Conservation (phyloP, 2,329 filamentous ascomycete genomes). For the Fusarium sp. region DNA sequence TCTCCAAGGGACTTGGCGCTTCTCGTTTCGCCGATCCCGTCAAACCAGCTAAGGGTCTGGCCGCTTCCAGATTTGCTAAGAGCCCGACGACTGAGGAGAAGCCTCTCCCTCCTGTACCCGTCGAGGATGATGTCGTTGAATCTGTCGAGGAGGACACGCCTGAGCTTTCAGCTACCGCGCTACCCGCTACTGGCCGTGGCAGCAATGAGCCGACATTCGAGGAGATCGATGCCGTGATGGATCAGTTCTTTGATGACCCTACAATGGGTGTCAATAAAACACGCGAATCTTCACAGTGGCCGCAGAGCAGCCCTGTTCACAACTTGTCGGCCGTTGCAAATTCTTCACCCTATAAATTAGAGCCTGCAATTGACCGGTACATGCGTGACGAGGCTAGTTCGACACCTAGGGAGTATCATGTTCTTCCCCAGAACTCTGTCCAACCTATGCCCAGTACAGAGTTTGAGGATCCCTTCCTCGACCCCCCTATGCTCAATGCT, state of each 20-base stretch:
- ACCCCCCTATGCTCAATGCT: conserved; percentile 61
- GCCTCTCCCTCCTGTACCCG: conserved; percentile 41
- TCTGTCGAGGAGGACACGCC: conserved; percentile 47
- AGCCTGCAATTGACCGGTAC: conserved; percentile 61
- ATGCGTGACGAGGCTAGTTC: conserved; percentile 80
- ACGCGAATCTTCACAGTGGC: conserved; percentile 59
- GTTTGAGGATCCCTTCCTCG: conserved; percentile 72
- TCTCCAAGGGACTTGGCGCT: conserved; percentile 52
- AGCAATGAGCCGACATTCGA: conserved; percentile 70
- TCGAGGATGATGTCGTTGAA: conserved; percentile 44
- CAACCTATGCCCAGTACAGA: conserved; percentile 63
- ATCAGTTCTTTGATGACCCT: conserved; percentile 78
- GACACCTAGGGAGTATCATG: conserved; percentile 68
- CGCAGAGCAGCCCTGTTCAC: conserved; percentile 39
- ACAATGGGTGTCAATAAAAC: conserved; percentile 78
- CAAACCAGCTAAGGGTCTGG: conserved; percentile 55
- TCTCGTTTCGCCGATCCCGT: conserved; percentile 62
- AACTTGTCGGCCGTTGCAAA: conserved; percentile 48
- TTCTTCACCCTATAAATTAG: conserved; percentile 64
- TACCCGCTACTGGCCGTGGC: conserved; percentile 33
- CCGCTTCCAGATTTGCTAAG: conserved; percentile 58
- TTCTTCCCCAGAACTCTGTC: conserved; percentile 59
- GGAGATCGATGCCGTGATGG: conserved; percentile 94
- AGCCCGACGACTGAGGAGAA: conserved; percentile 49
- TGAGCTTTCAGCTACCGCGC: conserved; percentile 29